Percentiles rank a stretch among this genome's conserved stretches.
These are phyloP conservation scores for Farysia itapuensis DNA, from an alignment of 1,284 basidiomycete genomes.

Conservation along the genomic window DNA sequence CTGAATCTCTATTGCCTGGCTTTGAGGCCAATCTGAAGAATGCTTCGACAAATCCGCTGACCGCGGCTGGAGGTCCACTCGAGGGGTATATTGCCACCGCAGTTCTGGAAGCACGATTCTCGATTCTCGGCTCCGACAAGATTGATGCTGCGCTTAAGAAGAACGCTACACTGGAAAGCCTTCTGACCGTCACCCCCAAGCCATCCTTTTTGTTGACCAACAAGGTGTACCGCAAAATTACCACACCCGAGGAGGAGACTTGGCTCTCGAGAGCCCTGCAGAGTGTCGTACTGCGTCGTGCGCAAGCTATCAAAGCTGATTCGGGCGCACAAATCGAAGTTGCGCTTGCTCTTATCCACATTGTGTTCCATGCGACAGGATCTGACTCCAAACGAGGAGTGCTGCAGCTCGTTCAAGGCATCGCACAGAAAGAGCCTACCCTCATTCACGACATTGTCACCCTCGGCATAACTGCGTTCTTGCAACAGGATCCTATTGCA, in stretches of 20 bases:
- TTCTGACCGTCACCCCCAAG: constrained; percentile 41
- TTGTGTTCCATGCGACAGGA: constrained; percentile 31
- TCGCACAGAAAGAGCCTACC: constrained; percentile 14
- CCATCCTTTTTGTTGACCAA: constrained; percentile 56
- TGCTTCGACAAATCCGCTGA: constrained; percentile 45
- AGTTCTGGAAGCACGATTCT: constrained; percentile 30
- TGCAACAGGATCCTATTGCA: constrained; percentile 11
- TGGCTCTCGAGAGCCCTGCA: constrained; percentile 44
- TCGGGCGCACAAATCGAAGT: constrained; percentile 19
- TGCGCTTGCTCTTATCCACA: constrained; percentile 35
- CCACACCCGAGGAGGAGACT: constrained; percentile 37
- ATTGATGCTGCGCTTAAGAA: constrained; percentile 19
- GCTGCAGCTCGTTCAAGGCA: constrained; percentile 10
- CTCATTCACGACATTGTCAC: constrained; percentile 32
- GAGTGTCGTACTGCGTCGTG: constrained; percentile 10
- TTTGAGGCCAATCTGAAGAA: constrained; percentile 48
- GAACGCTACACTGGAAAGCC: constrained; percentile 28
- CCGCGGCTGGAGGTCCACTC: constrained; percentile 45
- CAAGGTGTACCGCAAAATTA: constrained; percentile 50
- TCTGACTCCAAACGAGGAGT: constrained; percentile 16
- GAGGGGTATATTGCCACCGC: constrained; percentile 53
- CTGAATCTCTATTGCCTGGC: constrained; percentile 45
- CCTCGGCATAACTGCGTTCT: constrained; percentile 23
- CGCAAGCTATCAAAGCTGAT: constrained; percentile 14
- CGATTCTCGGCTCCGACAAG: constrained; percentile 28